Conservation (phyloP, 2,329 filamentous ascomycete species). For the Sporothrix brunneoviolacea region DNA sequence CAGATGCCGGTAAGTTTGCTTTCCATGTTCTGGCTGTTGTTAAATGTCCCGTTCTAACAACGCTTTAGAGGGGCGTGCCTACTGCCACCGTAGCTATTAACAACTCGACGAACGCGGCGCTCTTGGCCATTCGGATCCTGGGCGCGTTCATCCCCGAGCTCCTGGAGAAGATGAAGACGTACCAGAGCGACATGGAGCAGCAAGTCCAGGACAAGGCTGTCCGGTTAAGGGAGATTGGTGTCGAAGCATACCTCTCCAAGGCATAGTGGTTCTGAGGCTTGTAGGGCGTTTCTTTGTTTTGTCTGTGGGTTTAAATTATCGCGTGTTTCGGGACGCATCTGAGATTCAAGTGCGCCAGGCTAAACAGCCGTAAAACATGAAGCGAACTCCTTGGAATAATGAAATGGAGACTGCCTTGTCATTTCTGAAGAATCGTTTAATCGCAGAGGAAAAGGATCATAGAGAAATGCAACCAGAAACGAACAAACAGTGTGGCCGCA, state of each 20-base stretch:
- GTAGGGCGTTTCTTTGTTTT: too few relatives aligned
- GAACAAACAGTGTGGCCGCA: too few relatives aligned
- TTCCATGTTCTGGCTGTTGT: slow-evolving; percentile 26
- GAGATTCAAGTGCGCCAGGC: too few relatives aligned
- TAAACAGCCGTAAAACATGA: too few relatives aligned
- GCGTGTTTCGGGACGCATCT: too few relatives aligned
- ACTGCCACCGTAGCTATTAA: slow-evolving; percentile 73
- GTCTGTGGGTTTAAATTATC: too few relatives aligned
- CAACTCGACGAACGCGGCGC: slow-evolving; percentile 64
- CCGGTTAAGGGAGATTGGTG: slow-evolving; percentile 47
- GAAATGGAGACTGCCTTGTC: too few relatives aligned
- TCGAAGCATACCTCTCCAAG: slow-evolving; percentile 31
- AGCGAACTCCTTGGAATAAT: too few relatives aligned
- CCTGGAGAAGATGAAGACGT: slow-evolving; percentile 48
- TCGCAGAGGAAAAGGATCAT: too few relatives aligned
- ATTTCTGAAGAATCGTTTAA: too few relatives aligned
- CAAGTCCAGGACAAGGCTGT: slow-evolving; percentile 58
- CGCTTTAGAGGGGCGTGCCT: slow-evolving; percentile 28
- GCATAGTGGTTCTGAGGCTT: too few relatives aligned
- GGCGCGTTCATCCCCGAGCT: slow-evolving; percentile 39
- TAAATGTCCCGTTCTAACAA: slow-evolving; percentile 23
- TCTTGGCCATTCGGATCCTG: slow-evolving; percentile 18
- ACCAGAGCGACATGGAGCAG: slow-evolving; percentile 52
- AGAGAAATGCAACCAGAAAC: too few relatives aligned
- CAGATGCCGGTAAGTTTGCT: slow-evolving; percentile 59